A percentile compares a stretch with the other conserved stretches of the same genome.
phyloP scores from a whole-genome alignment of 2,329 filamentous ascomycete species.

The Botrytis pseudocinerea region DNA sequence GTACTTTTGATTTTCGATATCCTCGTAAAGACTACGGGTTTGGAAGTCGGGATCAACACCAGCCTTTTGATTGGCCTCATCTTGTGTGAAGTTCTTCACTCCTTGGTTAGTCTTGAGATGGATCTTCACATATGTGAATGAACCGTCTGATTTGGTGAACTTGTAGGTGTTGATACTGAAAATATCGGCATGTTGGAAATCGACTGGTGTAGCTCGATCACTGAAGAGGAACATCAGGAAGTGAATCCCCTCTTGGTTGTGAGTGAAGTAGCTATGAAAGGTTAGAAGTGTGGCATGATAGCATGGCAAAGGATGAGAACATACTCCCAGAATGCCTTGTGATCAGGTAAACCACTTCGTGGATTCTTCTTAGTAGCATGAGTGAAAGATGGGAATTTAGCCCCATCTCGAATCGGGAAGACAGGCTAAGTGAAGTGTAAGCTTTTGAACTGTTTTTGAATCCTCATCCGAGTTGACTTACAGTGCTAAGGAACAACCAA shows the following conservation, averaged over 20 bases:
- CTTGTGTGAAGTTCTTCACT: slow-evolving; percentile 49
- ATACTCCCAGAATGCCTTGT: slow-evolving; percentile 3
- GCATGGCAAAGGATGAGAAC: slow-evolving; percentile 48
- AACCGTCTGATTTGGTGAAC: slow-evolving; percentile 47
- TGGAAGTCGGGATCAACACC: slow-evolving; percentile 33
- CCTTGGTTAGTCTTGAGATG: slow-evolving; percentile 52
- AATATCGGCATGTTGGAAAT: slow-evolving; percentile 5
- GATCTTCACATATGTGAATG: slow-evolving; percentile 51
- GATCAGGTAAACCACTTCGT: slow-evolving; percentile 4
- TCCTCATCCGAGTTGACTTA: slow-evolving; percentile 67
- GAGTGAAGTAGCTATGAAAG: neutral
- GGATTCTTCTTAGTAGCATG: slow-evolving; percentile 73
- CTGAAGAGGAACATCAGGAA: slow-evolving; percentile 17
- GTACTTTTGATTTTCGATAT: slow-evolving; percentile 54
- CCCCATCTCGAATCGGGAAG: slow-evolving; percentile 47
- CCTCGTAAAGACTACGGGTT: slow-evolving; percentile 53
- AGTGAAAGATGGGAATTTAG: slow-evolving; percentile 71
- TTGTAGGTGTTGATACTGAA: slow-evolving; percentile 50
- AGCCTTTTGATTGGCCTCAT: slow-evolving; percentile 47
- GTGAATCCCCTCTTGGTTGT: slow-evolving; percentile 13
- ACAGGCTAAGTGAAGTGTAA: neutral
- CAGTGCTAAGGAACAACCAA: slow-evolving; percentile 3
- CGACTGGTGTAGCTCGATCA: slow-evolving; percentile 7
- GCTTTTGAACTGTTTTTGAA: slow-evolving; percentile 36
- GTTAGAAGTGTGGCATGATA: neutral